Percentiles rank a stretch among this genome's conserved stretches.
phyloP scores from a whole-genome alignment of 805 yeast genomes.

The Pichia cephalocereana region DNA sequence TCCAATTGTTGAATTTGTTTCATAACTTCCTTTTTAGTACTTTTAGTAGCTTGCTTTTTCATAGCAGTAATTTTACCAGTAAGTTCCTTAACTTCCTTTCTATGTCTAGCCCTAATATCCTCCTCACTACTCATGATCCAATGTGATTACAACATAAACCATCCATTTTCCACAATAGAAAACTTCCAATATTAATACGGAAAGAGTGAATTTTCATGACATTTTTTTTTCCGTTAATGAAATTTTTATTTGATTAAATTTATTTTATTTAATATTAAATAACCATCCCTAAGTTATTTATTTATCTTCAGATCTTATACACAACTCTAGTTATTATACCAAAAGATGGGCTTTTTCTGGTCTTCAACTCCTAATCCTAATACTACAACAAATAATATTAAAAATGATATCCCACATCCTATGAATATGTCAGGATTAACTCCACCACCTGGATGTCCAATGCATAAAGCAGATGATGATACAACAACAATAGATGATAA shows the following conservation, averaged over 20 bases:
- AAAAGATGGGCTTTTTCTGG: conserved; percentile 79
- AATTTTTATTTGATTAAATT: neutral
- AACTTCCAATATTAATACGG: too few species aligned
- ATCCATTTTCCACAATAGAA: too few species aligned
- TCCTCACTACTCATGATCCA: conserved; percentile 27
- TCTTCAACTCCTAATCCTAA: conserved; percentile 27
- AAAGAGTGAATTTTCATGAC: neutral
- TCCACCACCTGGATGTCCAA: conserved; percentile 7
- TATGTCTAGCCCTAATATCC: conserved; percentile 49
- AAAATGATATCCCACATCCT: neutral
- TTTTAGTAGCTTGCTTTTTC: conserved; percentile 77
- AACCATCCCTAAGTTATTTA: too few species aligned
- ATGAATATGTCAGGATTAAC: neutral
- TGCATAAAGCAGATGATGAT: conserved; percentile 1
- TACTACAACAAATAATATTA: neutral
- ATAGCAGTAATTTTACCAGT: conserved; percentile 60
- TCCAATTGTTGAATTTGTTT: conserved; percentile 55
- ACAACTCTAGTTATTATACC: too few species aligned
- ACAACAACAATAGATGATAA: conserved; percentile 17
- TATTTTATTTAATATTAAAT: neutral
- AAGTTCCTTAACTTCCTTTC: conserved; percentile 59
- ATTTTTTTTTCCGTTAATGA: neutral
- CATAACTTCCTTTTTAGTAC: conserved; percentile 59
- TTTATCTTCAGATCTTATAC: too few species aligned
- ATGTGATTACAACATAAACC: too few species aligned